Percentiles rank a stretch among this genome's conserved stretches.
These are phyloP conservation scores for Cladosporium sp. DNA, from an alignment of 2,329 filamentous ascomycete genomes.

Conservation along the genomic window DNA sequence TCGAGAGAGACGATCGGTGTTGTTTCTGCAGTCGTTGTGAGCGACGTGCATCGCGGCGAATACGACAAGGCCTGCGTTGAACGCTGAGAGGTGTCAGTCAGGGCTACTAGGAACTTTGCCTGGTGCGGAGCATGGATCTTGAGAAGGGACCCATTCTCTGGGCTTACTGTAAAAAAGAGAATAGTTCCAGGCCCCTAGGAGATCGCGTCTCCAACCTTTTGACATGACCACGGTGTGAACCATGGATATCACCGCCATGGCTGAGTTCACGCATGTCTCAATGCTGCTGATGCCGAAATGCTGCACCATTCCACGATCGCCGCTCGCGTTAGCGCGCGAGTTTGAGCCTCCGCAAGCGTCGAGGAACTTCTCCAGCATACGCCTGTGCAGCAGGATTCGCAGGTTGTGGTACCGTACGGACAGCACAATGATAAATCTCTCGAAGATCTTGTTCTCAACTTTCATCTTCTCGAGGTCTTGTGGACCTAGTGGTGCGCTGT, in stretches of 20 bases:
- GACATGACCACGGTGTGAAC: neutral
- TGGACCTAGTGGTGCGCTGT: neutral
- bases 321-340: neutral
- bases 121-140: neutral
- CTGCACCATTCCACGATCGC: neutral
- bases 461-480: neutral
- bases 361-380: conserved; percentile 29
- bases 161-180: conserved; percentile 1
- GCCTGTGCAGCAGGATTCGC: conserved; percentile 37
- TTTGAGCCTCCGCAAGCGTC: neutral
- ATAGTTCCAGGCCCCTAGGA: neutral
- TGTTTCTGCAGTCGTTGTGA: neutral
- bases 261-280: neutral
- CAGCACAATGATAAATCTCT: neutral
- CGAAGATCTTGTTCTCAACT: neutral
- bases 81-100: neutral
- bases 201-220: neutral
- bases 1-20: neutral
- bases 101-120: neutral
- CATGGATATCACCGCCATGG: neutral
- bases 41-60: neutral
- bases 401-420: conserved; percentile 37
- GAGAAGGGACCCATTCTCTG: neutral
- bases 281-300: neutral
- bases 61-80: neutral